Percentiles rank a stretch among this genome's conserved stretches.
Evolutionary conservation across 2,329 filamentous ascomycete genomes (phyloP).

Genomic region (Calonectria pseudoturangicola): DNA sequence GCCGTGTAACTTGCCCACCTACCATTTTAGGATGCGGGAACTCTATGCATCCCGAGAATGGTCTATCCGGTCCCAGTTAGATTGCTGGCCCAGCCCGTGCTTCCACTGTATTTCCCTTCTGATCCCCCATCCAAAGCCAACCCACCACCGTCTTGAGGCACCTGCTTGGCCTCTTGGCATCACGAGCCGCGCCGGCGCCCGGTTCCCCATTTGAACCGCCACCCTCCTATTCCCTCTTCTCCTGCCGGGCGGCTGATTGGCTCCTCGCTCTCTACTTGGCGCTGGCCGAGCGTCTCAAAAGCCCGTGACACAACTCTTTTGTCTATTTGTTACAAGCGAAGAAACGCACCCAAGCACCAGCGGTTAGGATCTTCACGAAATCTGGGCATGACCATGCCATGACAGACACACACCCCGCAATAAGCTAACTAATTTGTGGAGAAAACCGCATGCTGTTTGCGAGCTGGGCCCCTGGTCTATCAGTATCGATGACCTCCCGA

Average conservation of each 20-base stretch:
- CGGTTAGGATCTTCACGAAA: background rate
- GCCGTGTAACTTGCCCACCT: background rate
- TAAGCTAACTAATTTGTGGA: conserved; percentile 15
- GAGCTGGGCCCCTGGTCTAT: conserved; percentile 19
- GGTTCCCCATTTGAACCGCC: conserved; percentile 1
- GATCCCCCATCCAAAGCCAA: background rate
- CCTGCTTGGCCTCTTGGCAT: conserved; percentile 16
- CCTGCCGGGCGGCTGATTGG: background rate
- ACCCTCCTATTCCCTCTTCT: background rate
- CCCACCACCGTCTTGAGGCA: background rate
- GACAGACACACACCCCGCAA: conserved; percentile 30
- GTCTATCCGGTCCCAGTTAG: conserved; percentile 11
- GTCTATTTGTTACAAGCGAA: background rate
- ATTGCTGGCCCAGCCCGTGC: background rate
- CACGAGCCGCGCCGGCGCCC: conserved; percentile 3
- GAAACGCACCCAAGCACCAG: background rate
- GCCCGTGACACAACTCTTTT: background rate
- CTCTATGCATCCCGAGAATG: conserved; percentile 1
- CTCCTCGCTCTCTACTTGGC: background rate
- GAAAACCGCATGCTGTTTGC: background rate
- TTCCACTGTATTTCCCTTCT: background rate
- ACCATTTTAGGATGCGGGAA: conserved; percentile 7
- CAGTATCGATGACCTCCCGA: background rate
- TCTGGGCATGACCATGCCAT: background rate
- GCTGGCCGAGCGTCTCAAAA: background rate